Percentiles rank a stretch among this genome's conserved stretches.
phyloP scores from a whole-genome alignment of 768 basidiomycete genomes.

The Psilocybe azurescens region DNA sequence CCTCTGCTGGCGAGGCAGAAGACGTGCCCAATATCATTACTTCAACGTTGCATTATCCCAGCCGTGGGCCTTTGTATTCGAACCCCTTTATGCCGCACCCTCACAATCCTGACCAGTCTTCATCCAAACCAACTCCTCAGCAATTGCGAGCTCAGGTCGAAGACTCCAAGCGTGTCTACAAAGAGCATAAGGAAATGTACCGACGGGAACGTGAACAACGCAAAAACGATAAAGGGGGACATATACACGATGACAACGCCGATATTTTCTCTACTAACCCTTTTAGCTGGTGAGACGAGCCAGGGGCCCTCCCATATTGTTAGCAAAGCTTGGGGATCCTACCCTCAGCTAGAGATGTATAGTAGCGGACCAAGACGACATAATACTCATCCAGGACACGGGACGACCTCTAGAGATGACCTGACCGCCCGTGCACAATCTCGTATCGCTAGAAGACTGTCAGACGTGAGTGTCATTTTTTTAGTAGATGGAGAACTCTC shows the following conservation, averaged over 20 bases:
- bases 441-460: slow-evolving; percentile 62
- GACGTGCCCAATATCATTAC: not conserved
- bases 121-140: slow-evolving; percentile 33
- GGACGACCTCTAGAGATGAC: slow-evolving; percentile 35
- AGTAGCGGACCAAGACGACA: slow-evolving; percentile 53
- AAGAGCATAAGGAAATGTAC: slow-evolving; percentile 72
- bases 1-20: not conserved
- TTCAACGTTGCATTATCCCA: not conserved
- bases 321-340: slow-evolving; percentile 64
- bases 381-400: slow-evolving; percentile 47
- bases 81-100: not conserved
- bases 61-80: not conserved
- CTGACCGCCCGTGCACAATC: slow-evolving; percentile 45
- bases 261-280: not conserved
- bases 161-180: slow-evolving; percentile 70
- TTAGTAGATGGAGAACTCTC: slow-evolving; percentile 9
- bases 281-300: not conserved
- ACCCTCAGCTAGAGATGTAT: slow-evolving; percentile 68
- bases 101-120: not conserved
- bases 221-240: slow-evolving; percentile 41
- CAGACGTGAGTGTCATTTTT: slow-evolving; percentile 55
- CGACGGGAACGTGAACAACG: slow-evolving; percentile 60
- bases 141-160: slow-evolving; percentile 58
- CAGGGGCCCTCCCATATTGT: slow-evolving; percentile 41
- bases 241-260: slow-evolving; percentile 22